phyloP scores from a whole-genome alignment of 2,329 filamentous ascomycete genomes.

The Leptographium lundbergii region DNA sequence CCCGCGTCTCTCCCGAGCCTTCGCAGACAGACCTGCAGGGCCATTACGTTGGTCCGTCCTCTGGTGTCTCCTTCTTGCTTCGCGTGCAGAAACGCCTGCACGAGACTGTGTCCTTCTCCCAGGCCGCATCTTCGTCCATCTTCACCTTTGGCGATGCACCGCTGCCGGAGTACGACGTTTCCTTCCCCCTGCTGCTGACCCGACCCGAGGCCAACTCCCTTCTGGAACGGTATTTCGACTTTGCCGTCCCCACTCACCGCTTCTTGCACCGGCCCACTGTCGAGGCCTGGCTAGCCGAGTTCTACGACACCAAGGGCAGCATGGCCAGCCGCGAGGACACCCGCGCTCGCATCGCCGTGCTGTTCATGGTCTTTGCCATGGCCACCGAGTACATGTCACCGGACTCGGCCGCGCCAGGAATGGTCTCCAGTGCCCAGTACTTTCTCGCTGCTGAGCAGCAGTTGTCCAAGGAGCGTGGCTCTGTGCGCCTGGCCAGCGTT shows the following conservation, averaged over 20 bases:
- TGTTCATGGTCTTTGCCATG: slow-evolving; percentile 31
- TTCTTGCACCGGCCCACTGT: slow-evolving; percentile 29
- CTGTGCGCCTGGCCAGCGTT: slow-evolving; percentile 24
- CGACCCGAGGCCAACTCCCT: too few species aligned
- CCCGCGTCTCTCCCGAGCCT: too few species aligned
- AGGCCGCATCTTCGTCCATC: too few species aligned
- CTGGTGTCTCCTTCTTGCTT: too few species aligned
- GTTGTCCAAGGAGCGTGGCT: slow-evolving; percentile 24
- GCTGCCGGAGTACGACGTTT: too few species aligned
- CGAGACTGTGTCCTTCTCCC: too few species aligned
- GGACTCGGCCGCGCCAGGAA: background rate
- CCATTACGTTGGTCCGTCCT: too few species aligned
- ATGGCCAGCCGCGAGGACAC: slow-evolving; percentile 1
- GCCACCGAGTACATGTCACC: slow-evolving; percentile 1
- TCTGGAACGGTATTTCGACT: slow-evolving; percentile 24
- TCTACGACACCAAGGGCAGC: slow-evolving; percentile 27
- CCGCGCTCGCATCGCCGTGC: slow-evolving; percentile 12
- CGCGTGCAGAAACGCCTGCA: too few species aligned
- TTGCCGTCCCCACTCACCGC: slow-evolving; percentile 27
- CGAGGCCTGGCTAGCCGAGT: slow-evolving; percentile 29
- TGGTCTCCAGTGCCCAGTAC: slow-evolving; percentile 15
- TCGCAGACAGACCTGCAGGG: too few species aligned
- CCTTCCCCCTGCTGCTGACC: too few species aligned
- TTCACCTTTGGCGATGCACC: too few species aligned
- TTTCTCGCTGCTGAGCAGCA: slow-evolving; percentile 25